phyloP scores from a whole-genome alignment of 1,284 basidiomycete species.

The Ustanciosporium gigantosporum region DNA sequence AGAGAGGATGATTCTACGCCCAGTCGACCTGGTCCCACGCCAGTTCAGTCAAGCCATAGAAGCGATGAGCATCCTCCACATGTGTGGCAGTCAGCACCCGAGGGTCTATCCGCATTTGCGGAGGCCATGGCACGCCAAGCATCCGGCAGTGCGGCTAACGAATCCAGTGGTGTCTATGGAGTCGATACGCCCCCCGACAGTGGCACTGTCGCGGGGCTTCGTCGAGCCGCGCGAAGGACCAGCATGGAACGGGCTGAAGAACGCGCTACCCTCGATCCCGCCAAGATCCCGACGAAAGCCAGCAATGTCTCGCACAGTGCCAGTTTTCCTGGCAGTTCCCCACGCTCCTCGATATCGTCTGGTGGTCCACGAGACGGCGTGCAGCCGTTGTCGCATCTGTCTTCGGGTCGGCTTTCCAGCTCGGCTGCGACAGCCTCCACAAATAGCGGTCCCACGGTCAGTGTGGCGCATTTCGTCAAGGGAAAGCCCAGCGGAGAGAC shows the following conservation, averaged over 20 bases:
- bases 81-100: slow-evolving; percentile 42
- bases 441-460: slow-evolving; percentile 30
- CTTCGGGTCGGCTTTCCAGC: slow-evolving; percentile 1
- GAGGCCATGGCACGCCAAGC: slow-evolving; percentile 26
- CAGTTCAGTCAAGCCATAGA: slow-evolving; percentile 25
- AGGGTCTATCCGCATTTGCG: slow-evolving; percentile 22
- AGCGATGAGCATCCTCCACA: slow-evolving; percentile 1
- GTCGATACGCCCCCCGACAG: slow-evolving; percentile 22
- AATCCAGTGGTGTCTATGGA: slow-evolving; percentile 1
- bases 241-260: slow-evolving; percentile 29
- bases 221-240: slow-evolving; percentile 43
- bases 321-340: slow-evolving; percentile 37
- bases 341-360: slow-evolving; percentile 20
- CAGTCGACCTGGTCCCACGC: slow-evolving; percentile 35
- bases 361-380: slow-evolving; percentile 31
- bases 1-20: not conserved
- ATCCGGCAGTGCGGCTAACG: slow-evolving; percentile 6
- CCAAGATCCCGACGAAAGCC: slow-evolving; percentile 5
- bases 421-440: slow-evolving; percentile 26
- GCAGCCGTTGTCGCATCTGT: slow-evolving; percentile 17
- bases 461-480: slow-evolving; percentile 32
- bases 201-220: slow-evolving; percentile 40
- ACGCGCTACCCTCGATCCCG: slow-evolving; percentile 8
- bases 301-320: slow-evolving; percentile 27
- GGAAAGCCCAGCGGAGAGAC: slow-evolving; percentile 39